Percentiles rank a stretch among this genome's conserved stretches.
These are phyloP conservation scores for Blepharisma stoltei DNA, from an alignment of 73 alveolate genomes.

Conservation along the genomic window DNA sequence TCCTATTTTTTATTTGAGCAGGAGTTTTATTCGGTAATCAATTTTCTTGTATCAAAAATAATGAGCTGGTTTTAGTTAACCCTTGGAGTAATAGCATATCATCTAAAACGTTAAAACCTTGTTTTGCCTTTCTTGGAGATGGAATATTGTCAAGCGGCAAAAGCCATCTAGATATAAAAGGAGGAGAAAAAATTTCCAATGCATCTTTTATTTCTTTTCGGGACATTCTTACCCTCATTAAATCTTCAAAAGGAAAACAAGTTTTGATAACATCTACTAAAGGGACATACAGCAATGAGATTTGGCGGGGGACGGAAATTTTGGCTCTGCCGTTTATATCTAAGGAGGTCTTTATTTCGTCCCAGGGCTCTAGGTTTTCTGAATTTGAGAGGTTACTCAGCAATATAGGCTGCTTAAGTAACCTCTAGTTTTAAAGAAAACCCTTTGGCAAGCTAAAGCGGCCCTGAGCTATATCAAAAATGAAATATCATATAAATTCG, in stretches of 20 bases:
- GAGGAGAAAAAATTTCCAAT: neutral
- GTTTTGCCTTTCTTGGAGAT: neutral
- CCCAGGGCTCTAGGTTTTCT: too few relatives aligned
- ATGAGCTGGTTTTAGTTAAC: neutral
- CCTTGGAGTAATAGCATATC: neutral
- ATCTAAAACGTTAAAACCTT: neutral
- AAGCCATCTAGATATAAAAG: neutral
- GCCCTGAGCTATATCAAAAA: too few relatives aligned
- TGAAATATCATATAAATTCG: neutral
- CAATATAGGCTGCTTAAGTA: too few relatives aligned
- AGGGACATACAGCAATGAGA: neutral
- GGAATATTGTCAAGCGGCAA: slow-evolving; percentile 1
- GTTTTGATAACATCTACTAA: neutral
- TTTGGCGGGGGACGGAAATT: neutral
- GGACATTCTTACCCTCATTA: neutral
- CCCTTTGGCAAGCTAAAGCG: too few relatives aligned
- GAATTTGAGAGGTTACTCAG: too few relatives aligned
- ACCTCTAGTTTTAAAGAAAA: too few relatives aligned
- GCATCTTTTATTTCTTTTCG: neutral
- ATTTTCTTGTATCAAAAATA: neutral
- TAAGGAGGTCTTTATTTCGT: too few relatives aligned
- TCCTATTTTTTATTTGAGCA: neutral
- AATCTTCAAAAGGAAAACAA: neutral
- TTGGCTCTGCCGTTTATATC: neutral
- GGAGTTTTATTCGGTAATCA: neutral